Evolutionary conservation across 768 basidiomycete species (phyloP), one percentile per base, ranked within the genome.

Genomic region (Asterophora parasitica): DNA sequence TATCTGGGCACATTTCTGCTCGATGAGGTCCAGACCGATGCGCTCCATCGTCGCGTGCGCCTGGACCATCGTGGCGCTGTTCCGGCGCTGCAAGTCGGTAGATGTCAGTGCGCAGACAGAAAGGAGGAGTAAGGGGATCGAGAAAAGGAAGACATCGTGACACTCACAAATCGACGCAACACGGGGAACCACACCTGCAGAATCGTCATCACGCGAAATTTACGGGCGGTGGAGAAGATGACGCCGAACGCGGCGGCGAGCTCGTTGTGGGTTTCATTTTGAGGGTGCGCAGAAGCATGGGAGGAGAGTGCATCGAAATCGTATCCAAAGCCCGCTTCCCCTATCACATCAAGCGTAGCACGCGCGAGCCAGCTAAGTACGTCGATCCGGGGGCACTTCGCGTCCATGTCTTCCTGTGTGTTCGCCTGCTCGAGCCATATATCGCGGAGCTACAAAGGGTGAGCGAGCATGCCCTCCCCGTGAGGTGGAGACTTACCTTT

Each of bases 271-370:
- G 69, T 65, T 23, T 23, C 3, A 6, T 6, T 6, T 3, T 23
- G 23, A 23, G 23, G 23, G 23, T 6, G 23, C 23, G 23, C 23
- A 23, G 73, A 59, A 12, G 57, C 43, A 20, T n/a, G 15, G 16
- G 40, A 38, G n/a, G 72, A 7, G 82, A 68, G 44, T 78, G 23
- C 23, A 23, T 23, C 23, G 23, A 23, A 23, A 6, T 3, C 23
- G 6, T 23, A 23, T 23, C 23, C 23, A 6, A 23, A 23, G 23
- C 82, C 82, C 5, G 88, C 79, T 36, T 80, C 64, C 7, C 83
- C 83, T 40, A 89, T 84, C 44, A 82, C 75, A 50, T 86, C 85
- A 12, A 86, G 65, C 2, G 82, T 83, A 4, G 81, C 74, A 20
- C 77, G 75, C 4, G 71, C 73, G 2, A 86, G 67, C 75, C 76